phyloP scores from a whole-genome alignment of 2,329 filamentous ascomycete genomes.

The Aspergillus viridinutans region DNA sequence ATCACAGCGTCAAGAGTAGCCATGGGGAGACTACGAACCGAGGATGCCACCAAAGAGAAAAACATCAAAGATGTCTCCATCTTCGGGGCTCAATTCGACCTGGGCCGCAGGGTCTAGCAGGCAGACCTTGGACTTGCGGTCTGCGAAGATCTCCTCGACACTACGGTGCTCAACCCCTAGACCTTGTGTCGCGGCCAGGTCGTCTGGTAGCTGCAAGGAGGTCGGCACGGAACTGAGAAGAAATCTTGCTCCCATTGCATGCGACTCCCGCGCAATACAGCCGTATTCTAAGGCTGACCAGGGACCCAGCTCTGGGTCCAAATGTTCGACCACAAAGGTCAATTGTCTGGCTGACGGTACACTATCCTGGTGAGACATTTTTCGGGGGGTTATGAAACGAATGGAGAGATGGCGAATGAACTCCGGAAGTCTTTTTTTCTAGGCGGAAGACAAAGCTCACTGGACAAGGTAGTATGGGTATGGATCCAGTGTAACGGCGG shows the following conservation, averaged over 20 bases:
- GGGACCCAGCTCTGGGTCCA: conserved; percentile 86
- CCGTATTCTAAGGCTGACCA: conserved; percentile 95
- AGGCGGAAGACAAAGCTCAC: neutral
- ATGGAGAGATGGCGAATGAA: neutral
- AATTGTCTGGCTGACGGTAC: conserved; percentile 42
- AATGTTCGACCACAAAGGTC: conserved; percentile 92
- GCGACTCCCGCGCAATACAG: conserved; percentile 78
- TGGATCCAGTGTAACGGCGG: neutral
- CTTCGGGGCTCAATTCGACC: conserved; percentile 76
- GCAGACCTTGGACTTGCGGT: conserved; percentile 72
- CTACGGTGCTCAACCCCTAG: conserved; percentile 70
- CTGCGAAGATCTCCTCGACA: conserved; percentile 75
- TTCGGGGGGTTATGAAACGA: neutral
- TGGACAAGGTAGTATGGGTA: neutral
- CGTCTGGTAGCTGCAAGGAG: conserved; percentile 56
- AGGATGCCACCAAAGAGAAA: conserved; percentile 96
- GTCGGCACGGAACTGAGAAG: conserved; percentile 75
- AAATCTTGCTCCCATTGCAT: conserved; percentile 63
- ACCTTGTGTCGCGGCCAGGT: conserved; percentile 57
- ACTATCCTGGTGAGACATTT: conserved; percentile 13
- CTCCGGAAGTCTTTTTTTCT: neutral
- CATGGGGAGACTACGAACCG: conserved; percentile 51
- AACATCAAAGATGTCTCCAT: conserved; percentile 77
- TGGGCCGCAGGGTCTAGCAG: conserved; percentile 81
- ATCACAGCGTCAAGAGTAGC: neutral